Percentiles rank a stretch among this genome's conserved stretches.
These are phyloP conservation scores for Camelina laxa DNA, from an alignment of 345 rosid genomes.

Conservation along the genomic window DNA sequence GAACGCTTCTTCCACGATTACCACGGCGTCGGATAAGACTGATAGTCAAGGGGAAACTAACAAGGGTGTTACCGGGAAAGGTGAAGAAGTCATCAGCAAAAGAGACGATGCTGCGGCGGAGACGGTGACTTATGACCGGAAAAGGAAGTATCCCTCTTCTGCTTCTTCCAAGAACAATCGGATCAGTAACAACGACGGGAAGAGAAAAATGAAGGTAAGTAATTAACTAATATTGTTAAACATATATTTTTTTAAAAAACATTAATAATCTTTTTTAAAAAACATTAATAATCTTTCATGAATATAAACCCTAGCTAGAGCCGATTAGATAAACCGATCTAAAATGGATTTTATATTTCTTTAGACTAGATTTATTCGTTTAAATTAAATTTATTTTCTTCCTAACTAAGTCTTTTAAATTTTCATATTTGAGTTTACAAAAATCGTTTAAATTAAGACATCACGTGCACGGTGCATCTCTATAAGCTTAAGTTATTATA, in stretches of 20 bases:
- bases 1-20: conserved; percentile 39
- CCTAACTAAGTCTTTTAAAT: background rate
- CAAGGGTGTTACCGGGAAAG: conserved; percentile 42
- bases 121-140: conserved; percentile 42
- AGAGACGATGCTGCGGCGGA: conserved; percentile 35
- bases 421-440: background rate
- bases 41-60: conserved; percentile 59
- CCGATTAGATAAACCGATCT: background rate
- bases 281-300: too few relatives aligned
- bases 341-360: too few relatives aligned
- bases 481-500: background rate
- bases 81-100: conserved; percentile 48
- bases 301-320: conserved; percentile 19
- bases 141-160: conserved; percentile 58
- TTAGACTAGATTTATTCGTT: background rate
- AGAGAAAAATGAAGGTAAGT: conserved; percentile 43
- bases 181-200: conserved; percentile 28
- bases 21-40: conserved; percentile 35
- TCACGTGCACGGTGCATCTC: conserved; percentile 10
- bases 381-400: background rate
- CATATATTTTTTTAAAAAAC: too few relatives aligned
- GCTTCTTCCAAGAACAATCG: conserved; percentile 45
- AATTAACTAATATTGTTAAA: background rate
- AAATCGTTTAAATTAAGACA: too few relatives aligned
- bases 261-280: too few relatives aligned